Evolutionary conservation across 108 stramenopile species (phyloP), one percentile per base, ranked within the genome.

Genomic region (Parmales sp.): DNA sequence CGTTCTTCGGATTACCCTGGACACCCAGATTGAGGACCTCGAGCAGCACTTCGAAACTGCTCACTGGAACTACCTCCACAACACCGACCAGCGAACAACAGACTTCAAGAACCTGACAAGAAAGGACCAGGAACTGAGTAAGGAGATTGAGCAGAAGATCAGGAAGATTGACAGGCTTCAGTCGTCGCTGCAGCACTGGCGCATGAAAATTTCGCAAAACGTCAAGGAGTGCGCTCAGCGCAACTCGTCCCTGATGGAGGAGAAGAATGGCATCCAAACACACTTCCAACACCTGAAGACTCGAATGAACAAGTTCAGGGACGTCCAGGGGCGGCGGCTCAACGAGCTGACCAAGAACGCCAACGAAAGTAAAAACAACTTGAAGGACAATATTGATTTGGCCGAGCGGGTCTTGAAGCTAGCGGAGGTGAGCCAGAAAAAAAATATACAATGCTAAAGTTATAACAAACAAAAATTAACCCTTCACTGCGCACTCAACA

Each of bases 211-310:
- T 23, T 31, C 43, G 37, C 81, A 82, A 39, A 82, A 78, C 44
- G 65, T 38, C 0, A 74, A 69, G 36, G 83, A 84, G 51, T 76
- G 66, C 48, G 73, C 70, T 8, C 78, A 80, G 54, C 50, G 83
- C 29, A 86, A 86, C 73, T 38, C 36, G 36, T 41, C 68, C 4
- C 77, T 86, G 36, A 31, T 22, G 20, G 74, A 70, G 29, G 85
- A 84, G 38, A 65, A 79, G 37, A 71, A 77, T 44, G 68, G 73
- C 31, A 82, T 85, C 46, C 72, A 80, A 41, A 26, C 31, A n/a
- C 83, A 85, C 71, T 83, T 83, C 44, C 77, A 80, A 50, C 71
- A 79, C 37, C 76, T 85, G 26, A 83, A 83, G 73, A 64, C 48
- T 25, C 72, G 81, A 25, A 80, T 85, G 79, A 74, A 79, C 54